Conservation (phyloP, 1,139 yeast species). For the Suhomyces atakaporum region DNA sequence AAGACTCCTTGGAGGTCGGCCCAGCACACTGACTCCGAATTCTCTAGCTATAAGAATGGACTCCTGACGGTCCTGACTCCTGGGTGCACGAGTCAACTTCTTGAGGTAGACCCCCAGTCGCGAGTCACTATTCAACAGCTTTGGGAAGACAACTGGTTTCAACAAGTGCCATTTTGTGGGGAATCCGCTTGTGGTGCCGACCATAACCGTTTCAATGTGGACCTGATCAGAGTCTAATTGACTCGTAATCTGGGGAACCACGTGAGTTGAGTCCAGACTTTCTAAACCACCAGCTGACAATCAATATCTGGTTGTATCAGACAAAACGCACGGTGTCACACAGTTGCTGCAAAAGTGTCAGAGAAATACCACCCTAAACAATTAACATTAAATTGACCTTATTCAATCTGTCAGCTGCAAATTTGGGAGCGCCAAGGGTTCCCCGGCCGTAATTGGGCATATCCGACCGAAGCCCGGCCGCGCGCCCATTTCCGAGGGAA, state of each 20-base stretch:
- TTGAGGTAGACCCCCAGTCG: constrained; percentile 17
- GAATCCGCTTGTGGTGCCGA: constrained; percentile 17
- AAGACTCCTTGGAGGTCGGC: constrained; percentile 44
- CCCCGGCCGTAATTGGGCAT: too few relatives aligned
- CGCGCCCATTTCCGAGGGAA: too few relatives aligned
- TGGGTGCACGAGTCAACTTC: constrained; percentile 16
- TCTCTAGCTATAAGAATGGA: not conserved
- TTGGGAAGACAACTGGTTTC: constrained; percentile 20
- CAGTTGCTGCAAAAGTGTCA: too few relatives aligned
- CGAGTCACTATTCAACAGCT: constrained; percentile 19
- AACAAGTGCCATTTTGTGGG: constrained; percentile 5
- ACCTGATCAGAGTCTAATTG: constrained; percentile 1
- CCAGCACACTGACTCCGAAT: constrained; percentile 14
- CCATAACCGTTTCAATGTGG: constrained; percentile 13
- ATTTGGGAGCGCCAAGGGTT: too few relatives aligned
- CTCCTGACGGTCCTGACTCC: not conserved
- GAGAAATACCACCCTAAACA: too few relatives aligned
- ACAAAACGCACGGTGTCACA: too few relatives aligned
- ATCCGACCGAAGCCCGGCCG: too few relatives aligned
- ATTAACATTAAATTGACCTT: too few relatives aligned
- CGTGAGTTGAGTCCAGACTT: too few relatives aligned
- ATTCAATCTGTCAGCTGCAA: too few relatives aligned
- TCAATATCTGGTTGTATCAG: too few relatives aligned
- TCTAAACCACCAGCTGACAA: too few relatives aligned
- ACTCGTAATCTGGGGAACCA: constrained; percentile 6